Percentiles rank a stretch among this genome's conserved stretches.
These are phyloP conservation scores for Claviceps sp. DNA, from an alignment of 2,329 filamentous ascomycete species.

Conservation along the genomic window DNA sequence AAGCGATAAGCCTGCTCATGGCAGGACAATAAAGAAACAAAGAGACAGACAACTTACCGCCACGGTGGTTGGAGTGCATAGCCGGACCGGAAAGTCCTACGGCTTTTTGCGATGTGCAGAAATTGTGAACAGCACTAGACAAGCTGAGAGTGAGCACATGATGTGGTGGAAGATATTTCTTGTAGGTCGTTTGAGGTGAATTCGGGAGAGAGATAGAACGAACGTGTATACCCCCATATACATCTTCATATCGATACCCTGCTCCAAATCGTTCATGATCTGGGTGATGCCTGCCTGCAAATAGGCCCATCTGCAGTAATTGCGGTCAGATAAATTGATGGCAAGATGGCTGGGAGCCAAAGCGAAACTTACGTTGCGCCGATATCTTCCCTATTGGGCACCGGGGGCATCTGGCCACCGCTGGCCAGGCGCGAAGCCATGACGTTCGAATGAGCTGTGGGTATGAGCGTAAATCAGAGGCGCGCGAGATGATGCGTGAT, in stretches of 20 bases:
- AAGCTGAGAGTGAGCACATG: conserved; percentile 21
- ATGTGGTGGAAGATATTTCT: background rate
- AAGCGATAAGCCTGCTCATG: too few relatives aligned
- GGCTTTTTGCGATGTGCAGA: conserved; percentile 95
- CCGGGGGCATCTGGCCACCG: conserved; percentile 37
- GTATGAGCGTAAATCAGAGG: background rate
- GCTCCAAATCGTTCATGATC: conserved; percentile 86
- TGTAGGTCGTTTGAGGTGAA: background rate
- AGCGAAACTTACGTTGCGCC: conserved; percentile 29
- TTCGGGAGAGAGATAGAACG: conserved; percentile 4
- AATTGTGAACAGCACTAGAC: conserved; percentile 81
- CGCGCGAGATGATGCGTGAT: conserved; percentile 4
- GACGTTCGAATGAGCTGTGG: background rate
- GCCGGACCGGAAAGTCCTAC: conserved; percentile 42
- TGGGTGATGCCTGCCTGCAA: conserved; percentile 77
- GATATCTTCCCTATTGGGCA: conserved; percentile 49
- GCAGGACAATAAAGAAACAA: too few relatives aligned
- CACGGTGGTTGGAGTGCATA: conserved; percentile 32
- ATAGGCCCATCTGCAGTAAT: conserved; percentile 62
- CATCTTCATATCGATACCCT: conserved; percentile 88
- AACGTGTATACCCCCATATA: conserved; percentile 97
- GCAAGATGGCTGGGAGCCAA: background rate
- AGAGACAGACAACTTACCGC: conserved; percentile 38
- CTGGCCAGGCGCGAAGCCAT: conserved; percentile 24
- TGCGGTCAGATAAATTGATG: conserved; percentile 12